Evolutionary conservation across 176 grass and related monocot genomes (phyloP).

Genomic region (Secale cereale): DNA sequence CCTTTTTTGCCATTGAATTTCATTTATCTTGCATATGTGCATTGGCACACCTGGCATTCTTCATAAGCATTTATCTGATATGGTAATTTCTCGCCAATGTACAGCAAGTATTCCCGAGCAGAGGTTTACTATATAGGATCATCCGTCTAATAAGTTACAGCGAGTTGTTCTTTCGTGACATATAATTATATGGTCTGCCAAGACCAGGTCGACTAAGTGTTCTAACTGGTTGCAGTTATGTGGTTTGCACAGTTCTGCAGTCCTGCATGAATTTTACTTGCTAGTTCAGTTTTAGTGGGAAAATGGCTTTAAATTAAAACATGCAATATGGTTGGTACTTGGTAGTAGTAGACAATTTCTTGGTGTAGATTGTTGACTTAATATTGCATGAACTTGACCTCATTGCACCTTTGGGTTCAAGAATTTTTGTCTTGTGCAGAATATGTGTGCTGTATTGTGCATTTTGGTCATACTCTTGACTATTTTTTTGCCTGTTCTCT

Average conservation of each 20-base stretch:
- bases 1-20: background rate
- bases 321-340: background rate
- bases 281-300: background rate
- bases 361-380: background rate
- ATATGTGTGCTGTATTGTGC: background rate
- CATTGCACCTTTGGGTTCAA: background rate
- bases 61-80: background rate
- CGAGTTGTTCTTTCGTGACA: background rate
- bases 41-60: background rate
- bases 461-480: background rate
- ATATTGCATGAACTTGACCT: background rate
- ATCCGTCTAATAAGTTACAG: background rate
- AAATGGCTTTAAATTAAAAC: conserved; percentile 1
- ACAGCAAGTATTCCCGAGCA: background rate
- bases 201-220: background rate
- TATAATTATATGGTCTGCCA: conserved; percentile 4
- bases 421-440: background rate
- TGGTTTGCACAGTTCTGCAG: background rate
- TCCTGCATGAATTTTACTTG: background rate
- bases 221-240: background rate
- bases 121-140: background rate
- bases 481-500: background rate
- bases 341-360: conserved; percentile 1
- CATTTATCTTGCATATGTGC: conserved; percentile 19
- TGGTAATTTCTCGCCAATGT: background rate